Base-by-base conservation (phyloP, 2,329 filamentous ascomycete genomes). In the Colletotrichum coccodes region DNA sequence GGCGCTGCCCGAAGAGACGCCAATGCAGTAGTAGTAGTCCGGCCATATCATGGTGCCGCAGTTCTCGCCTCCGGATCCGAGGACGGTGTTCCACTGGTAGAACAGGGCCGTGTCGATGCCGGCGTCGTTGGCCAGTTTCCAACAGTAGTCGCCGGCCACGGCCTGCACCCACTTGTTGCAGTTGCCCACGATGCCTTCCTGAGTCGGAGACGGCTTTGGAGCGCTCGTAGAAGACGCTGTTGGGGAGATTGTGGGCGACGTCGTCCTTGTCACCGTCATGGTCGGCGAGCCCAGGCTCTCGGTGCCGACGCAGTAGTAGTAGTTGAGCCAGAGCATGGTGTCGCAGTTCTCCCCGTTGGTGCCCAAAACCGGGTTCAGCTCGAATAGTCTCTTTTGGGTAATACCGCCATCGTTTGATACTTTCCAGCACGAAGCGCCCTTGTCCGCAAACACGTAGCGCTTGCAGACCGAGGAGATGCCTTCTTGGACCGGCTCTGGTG, bases 21-120 rank as follows among this genome's bases (percentile, higher is more conserved):
- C n/a, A 9, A 76, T 59, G 56, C 75, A 77, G 66, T 77, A 77
- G n/a, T 69, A 72, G 28, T 77, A 72, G 16, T 61, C 56, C 2
- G 69, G 54, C 73, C 70, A 75, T 44, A 76, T 67, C n/a, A 60
- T 52, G 16, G 66, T 73, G 38, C 57, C 60, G 52, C 76, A 77
- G 56, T 77, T 74, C n/a, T 67, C 69, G 12, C 76, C 74, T n/a
- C 63, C 47, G 1, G 47, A n/a, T 18, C 71, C 72, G 3, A 74
- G 59, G 4, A 58, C 60, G 30, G 60, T 30, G 42, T 64, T 58
- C 38, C 40, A 64, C 28, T 28, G 18, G 44, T 64, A 64, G 40
- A 64, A 64, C 9, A 56, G 50, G 14, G 50, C 26, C 6, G 11
- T 11, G 16, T 47, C 50, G 60, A n/a, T 40, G 60, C 52, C 60